Evolutionary conservation across 768 basidiomycete genomes (phyloP), one percentile per base, ranked within the genome.

Genomic region (Phanerochaete sordida): DNA sequence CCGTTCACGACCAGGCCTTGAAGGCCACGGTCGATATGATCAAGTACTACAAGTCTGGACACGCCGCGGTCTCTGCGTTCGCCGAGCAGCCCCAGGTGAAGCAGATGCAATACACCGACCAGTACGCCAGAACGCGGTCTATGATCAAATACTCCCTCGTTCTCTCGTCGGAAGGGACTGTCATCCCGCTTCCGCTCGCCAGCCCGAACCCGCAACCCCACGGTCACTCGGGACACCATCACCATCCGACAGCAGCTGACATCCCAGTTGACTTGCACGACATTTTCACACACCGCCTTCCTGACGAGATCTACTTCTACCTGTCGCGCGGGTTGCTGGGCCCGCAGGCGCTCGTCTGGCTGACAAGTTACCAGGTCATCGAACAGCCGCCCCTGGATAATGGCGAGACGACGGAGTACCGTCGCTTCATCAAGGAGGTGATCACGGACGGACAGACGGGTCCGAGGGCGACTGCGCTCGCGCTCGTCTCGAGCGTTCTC

Each of bases 251-350:
- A 0, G 84, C 90, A 0, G 86, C 88, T 27, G 97, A 98, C 69
- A 87, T 98, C 59, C 97, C 97, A 2, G 72, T 75, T 51, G 96
- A 98, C 74, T 76, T 99, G 39, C 91, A 96, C 70, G 94, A 97
- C 56, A 91, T 98, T 62, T 98, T 98, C 77, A 95, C 94, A 11
- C 79, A 92, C 73, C 88, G 94, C 47, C 81, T 99, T 26, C 96
- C 96, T 1, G 97, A 98, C 72, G 95, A 98, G 71, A 82, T 98
- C 60, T 98, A 95, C 77, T 98, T 88, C 74, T 97, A 98, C 72
- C 83, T 98, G 64, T 97, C 94, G 39, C 88, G 94, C 19, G 96
- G 97, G 5, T 82, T 98, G 15, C 72, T 98, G 55, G 86, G 87
- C 9, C 93, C 96, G 0, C 91, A 93, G 66, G 87, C 93, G 11